Percentiles rank a stretch among this genome's conserved stretches.
Evolutionary conservation across 176 grass and related monocot species (phyloP).

Genomic region (Puya raimondii): DNA sequence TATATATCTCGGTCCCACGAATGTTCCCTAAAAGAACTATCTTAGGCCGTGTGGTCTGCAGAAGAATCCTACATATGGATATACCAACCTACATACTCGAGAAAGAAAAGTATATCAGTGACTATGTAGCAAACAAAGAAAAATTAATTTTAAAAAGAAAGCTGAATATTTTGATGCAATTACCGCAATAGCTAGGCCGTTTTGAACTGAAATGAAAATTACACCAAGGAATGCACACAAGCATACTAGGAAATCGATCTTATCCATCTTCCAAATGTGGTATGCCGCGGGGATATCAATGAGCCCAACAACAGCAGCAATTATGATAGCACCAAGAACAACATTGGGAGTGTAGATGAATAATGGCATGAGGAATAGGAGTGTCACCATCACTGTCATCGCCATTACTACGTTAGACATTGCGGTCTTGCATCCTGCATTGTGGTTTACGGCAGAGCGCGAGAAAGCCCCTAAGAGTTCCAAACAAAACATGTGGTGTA

Average conservation of each 20-base stretch:
- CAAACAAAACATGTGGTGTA: neutral
- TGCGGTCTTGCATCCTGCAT: conserved; percentile 89
- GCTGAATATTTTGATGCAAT: neutral
- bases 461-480: conserved; percentile 61
- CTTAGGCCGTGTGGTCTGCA: conserved; percentile 89
- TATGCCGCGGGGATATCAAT: conserved; percentile 64
- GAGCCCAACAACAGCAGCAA: conserved; percentile 66
- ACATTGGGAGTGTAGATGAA: conserved; percentile 86
- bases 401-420: conserved; percentile 93
- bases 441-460: conserved; percentile 91
- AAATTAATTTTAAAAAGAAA: neutral
- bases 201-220: conserved; percentile 85
- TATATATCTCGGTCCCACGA: conserved; percentile 65
- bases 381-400: conserved; percentile 76
- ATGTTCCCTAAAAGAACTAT: conserved; percentile 67
- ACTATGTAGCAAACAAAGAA: neutral
- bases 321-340: conserved; percentile 85
- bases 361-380: conserved; percentile 83
- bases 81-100: conserved; percentile 54
- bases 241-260: conserved; percentile 89
- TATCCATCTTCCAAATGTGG: conserved; percentile 93
- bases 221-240: conserved; percentile 78
- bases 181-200: conserved; percentile 91
- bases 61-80: conserved; percentile 72
- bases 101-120: neutral